A percentile compares a stretch with the other conserved stretches of the same genome.
These are phyloP conservation scores for Wickerhamomyces queroliae DNA, from an alignment of 805 yeast species.

Conservation along the genomic window DNA sequence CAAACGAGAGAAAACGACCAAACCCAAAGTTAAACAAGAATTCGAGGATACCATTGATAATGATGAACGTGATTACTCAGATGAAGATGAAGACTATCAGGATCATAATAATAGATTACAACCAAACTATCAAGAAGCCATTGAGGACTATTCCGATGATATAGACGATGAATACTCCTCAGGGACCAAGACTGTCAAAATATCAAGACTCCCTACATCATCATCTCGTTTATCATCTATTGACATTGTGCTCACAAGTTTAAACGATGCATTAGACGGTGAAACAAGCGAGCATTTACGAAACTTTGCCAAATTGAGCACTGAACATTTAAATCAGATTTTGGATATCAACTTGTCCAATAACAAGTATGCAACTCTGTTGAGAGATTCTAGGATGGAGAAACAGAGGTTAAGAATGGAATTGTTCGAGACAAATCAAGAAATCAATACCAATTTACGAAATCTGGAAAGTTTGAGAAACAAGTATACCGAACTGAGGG, in stretches of 20 bases:
- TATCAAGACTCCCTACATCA: slow-evolving; percentile 19
- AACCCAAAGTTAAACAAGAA: neutral
- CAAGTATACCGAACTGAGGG: slow-evolving; percentile 19
- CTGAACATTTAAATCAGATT: slow-evolving; percentile 24
- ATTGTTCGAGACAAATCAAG: slow-evolving; percentile 24
- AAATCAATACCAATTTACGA: slow-evolving; percentile 19
- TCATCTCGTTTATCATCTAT: slow-evolving; percentile 14
- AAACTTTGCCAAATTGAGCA: slow-evolving; percentile 19
- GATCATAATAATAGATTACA: slow-evolving; percentile 2
- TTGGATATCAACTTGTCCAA: slow-evolving; percentile 31
- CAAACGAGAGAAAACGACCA: neutral
- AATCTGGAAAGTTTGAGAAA: slow-evolving; percentile 19
- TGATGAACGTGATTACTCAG: too few species aligned
- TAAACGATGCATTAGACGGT: slow-evolving; percentile 4
- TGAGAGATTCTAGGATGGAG: slow-evolving; percentile 21
- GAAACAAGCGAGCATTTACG: slow-evolving; percentile 4
- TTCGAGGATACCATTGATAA: neutral
- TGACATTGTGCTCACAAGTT: slow-evolving; percentile 13
- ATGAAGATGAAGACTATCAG: slow-evolving; percentile 7
- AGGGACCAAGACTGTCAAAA: slow-evolving; percentile 17
- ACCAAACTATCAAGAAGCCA: neutral
- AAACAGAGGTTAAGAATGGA: slow-evolving; percentile 25
- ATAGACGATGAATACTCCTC: slow-evolving; percentile 1
- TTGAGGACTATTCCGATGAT: slow-evolving; percentile 1
- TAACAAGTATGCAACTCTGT: slow-evolving; percentile 25